Conservation (phyloP, 805 yeast genomes). For the Candida loeiensis region DNA sequence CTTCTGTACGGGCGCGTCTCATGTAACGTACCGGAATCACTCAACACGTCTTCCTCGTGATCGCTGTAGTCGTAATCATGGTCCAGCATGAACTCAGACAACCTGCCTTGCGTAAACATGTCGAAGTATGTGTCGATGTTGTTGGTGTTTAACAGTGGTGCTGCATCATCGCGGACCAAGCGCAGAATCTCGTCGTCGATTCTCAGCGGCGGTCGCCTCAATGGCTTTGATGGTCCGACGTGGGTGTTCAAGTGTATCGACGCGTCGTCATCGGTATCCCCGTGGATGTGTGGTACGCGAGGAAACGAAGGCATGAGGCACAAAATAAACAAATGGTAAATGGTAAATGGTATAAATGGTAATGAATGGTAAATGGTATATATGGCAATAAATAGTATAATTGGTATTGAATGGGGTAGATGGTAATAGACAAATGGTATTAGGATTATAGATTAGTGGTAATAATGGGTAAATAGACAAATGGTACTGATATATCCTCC, state of each 20-base stretch:
- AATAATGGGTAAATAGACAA: too few relatives aligned
- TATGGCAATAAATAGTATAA: too few relatives aligned
- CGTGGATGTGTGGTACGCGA: slow-evolving; percentile 32
- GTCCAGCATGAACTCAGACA: slow-evolving; percentile 6
- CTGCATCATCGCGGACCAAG: slow-evolving; percentile 3
- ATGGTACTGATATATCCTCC: too few relatives aligned
- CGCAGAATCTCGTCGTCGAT: slow-evolving; percentile 20
- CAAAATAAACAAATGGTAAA: not conserved
- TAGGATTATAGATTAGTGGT: too few relatives aligned
- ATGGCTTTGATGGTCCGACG: slow-evolving; percentile 38
- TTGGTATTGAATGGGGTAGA: too few relatives aligned
- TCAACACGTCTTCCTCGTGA: not conserved
- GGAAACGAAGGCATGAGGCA: slow-evolving; percentile 24
- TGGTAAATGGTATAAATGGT: too few relatives aligned
- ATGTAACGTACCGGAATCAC: not conserved
- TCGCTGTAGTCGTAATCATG: slow-evolving; percentile 3
- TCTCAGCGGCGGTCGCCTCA: slow-evolving; percentile 16
- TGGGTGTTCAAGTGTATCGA: slow-evolving; percentile 37
- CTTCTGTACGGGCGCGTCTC: not conserved
- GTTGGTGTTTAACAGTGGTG: slow-evolving; percentile 1
- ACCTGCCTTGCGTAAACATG: slow-evolving; percentile 10
- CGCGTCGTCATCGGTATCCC: slow-evolving; percentile 41
- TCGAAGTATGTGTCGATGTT: slow-evolving; percentile 11
- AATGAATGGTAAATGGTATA: too few relatives aligned
- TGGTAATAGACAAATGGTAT: too few relatives aligned